Evolutionary conservation across 805 yeast genomes (phyloP).

Genomic region (Saturnispora zaruensis): DNA sequence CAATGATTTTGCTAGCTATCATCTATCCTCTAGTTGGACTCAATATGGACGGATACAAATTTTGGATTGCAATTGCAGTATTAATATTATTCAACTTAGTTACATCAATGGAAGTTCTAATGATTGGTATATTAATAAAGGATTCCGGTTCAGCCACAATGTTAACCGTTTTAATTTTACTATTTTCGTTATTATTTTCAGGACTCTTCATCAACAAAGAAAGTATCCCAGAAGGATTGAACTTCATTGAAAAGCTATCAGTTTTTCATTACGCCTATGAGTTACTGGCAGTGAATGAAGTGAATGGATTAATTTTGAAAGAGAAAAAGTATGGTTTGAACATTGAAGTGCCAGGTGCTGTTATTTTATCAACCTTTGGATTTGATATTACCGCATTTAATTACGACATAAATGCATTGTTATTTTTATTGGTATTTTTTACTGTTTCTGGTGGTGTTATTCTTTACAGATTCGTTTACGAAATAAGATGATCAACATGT

Average conservation of each 20-base stretch:
- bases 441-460: slow-evolving; percentile 65
- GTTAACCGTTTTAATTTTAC: slow-evolving; percentile 71
- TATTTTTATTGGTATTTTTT: slow-evolving; percentile 49
- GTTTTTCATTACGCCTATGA: slow-evolving; percentile 96
- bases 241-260: slow-evolving; percentile 75
- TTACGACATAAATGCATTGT: slow-evolving; percentile 55
- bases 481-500: slow-evolving; percentile 47
- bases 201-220: slow-evolving; percentile 89
- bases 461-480: slow-evolving; percentile 65
- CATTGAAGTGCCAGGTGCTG: slow-evolving; percentile 97
- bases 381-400: slow-evolving; percentile 72
- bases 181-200: slow-evolving; percentile 84
- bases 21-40: slow-evolving; percentile 88
- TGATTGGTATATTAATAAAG: slow-evolving; percentile 78
- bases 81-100: slow-evolving; percentile 80
- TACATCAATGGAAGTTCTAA: slow-evolving; percentile 72
- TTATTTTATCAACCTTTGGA: slow-evolving; percentile 91
- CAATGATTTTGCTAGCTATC: slow-evolving; percentile 67
- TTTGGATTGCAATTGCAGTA: slow-evolving; percentile 58
- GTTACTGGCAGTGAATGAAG: slow-evolving; percentile 87
- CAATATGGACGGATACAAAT: slow-evolving; percentile 67
- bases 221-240: slow-evolving; percentile 37
- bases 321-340: slow-evolving; percentile 90
- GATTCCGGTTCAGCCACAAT: slow-evolving; percentile 92
- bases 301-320: slow-evolving; percentile 68